A percentile compares a stretch with the other conserved stretches of the same genome.
Evolutionary conservation across 148 eudicot genomes (phyloP).

Genomic region (Pouteria glomerata): DNA sequence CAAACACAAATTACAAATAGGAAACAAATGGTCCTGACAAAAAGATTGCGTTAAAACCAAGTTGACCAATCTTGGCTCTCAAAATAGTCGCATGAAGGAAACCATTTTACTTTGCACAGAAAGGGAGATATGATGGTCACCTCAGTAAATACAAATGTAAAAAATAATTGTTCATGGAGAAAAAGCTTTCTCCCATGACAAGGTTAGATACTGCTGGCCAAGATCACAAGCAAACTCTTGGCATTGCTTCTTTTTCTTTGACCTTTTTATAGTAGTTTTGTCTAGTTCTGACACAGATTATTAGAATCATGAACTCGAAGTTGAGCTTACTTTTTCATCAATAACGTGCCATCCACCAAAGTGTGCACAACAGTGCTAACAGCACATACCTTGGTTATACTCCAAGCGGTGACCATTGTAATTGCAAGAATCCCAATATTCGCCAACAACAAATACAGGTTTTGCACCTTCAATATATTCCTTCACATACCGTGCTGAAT

Average conservation of each 20-base stretch:
- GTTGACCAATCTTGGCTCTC: background rate
- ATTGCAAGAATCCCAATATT: slow-evolving; percentile 93
- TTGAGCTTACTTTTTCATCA: background rate
- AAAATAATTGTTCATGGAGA: background rate
- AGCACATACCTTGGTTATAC: slow-evolving; percentile 70
- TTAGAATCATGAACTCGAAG: background rate
- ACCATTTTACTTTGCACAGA: background rate
- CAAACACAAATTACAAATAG: background rate
- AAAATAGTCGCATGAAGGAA: background rate
- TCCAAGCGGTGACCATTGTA: slow-evolving; percentile 61
- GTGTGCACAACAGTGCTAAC: background rate
- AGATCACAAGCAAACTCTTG: background rate
- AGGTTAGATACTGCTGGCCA: background rate
- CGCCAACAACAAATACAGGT: slow-evolving; percentile 84
- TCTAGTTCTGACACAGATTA: background rate
- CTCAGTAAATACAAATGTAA: background rate
- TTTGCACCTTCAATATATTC: slow-evolving; percentile 76
- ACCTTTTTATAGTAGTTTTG: background rate
- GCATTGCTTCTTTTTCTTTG: background rate
- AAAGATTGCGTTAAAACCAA: background rate
- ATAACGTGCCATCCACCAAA: background rate
- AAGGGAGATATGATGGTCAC: background rate
- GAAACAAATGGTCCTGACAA: background rate
- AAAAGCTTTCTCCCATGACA: background rate
- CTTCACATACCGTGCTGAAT: slow-evolving; percentile 68